These are phyloP conservation scores for Kalanchoe fedtschenkoi DNA, from an alignment of 164 flowering plant species.

Conservation along the genomic window DNA sequence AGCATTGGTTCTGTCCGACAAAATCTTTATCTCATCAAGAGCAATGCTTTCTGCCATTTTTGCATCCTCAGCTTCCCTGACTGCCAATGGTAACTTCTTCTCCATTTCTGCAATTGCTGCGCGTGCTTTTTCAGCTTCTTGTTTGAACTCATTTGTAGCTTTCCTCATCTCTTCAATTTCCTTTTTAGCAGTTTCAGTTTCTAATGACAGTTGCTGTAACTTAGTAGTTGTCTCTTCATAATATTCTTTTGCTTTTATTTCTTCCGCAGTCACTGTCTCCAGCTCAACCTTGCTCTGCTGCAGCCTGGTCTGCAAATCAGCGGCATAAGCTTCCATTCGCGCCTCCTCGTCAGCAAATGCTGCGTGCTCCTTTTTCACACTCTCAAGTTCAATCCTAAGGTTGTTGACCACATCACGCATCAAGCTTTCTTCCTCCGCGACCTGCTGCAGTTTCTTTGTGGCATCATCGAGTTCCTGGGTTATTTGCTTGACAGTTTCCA, in stretches of 20 bases:
- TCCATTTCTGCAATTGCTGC: constrained; percentile 14
- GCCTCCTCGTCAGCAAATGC: constrained; percentile 14
- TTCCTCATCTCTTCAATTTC: constrained; percentile 25
- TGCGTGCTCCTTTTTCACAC: constrained; percentile 15
- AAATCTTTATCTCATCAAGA: constrained; percentile 17
- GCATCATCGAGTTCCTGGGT: constrained; percentile 31
- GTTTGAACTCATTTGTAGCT: constrained; percentile 10
- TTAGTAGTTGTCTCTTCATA: constrained; percentile 1
- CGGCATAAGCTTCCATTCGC: constrained; percentile 10
- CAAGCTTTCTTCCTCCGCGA: constrained; percentile 26
- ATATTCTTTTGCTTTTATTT: constrained; percentile 6
- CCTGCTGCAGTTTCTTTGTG: constrained; percentile 22
- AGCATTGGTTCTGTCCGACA: constrained; percentile 8
- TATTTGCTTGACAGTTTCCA: constrained; percentile 19
- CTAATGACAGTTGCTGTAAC: constrained; percentile 17
- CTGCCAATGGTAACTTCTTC: constrained; percentile 19
- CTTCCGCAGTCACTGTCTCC: constrained; percentile 10
- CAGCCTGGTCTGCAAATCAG: constrained; percentile 8
- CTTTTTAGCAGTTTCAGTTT: constrained; percentile 13
- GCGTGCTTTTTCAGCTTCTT: constrained; percentile 21
- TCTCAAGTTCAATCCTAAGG: constrained; percentile 26
- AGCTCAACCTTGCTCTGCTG: constrained; percentile 16
- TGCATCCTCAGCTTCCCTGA: constrained; percentile 29
- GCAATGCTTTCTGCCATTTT: constrained; percentile 30
- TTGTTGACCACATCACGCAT: constrained; percentile 17